A percentile compares a stretch with the other conserved stretches of the same genome.
Evolutionary conservation across 257 asterid genomes (phyloP).

Genomic region (Mentha longifolia): DNA sequence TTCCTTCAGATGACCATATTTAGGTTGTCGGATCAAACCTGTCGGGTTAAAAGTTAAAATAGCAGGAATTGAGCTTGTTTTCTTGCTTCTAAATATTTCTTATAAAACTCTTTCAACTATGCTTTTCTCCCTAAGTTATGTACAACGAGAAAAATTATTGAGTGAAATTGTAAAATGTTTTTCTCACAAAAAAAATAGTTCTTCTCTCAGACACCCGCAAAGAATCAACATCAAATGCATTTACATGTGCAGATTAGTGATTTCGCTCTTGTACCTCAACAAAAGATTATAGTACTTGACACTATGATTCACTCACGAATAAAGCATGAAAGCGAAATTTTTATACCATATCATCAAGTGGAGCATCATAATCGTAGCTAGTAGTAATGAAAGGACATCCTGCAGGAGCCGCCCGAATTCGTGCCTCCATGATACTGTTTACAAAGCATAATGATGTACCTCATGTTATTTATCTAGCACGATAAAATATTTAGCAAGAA

Average conservation of each 20-base stretch:
- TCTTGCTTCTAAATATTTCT: background rate
- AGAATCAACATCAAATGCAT: background rate
- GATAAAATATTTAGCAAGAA: background rate
- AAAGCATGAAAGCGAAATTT: background rate
- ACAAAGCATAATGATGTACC: constrained; percentile 16
- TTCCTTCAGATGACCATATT: constrained; percentile 85
- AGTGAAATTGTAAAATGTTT: background rate
- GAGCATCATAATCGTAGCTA: constrained; percentile 96
- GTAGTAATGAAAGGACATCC: constrained; percentile 96
- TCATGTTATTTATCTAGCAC: background rate
- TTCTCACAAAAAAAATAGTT: background rate
- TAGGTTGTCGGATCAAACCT: constrained; percentile 88
- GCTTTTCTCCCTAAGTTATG: constrained; percentile 17
- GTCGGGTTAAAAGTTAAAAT: constrained; percentile 19
- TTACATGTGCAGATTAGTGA: background rate
- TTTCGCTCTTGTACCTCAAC: background rate
- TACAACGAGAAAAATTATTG: background rate
- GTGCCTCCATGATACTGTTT: constrained; percentile 92
- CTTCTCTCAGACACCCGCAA: background rate
- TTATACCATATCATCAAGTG: constrained; percentile 79
- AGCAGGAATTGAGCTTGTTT: constrained; percentile 24
- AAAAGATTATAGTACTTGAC: constrained; percentile 1
- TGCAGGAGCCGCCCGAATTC: constrained; percentile 91
- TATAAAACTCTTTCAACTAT: constrained; percentile 1
- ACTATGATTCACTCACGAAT: background rate